Conservation (phyloP, 75 land plant species). For the Azolla pinnata region DNA sequence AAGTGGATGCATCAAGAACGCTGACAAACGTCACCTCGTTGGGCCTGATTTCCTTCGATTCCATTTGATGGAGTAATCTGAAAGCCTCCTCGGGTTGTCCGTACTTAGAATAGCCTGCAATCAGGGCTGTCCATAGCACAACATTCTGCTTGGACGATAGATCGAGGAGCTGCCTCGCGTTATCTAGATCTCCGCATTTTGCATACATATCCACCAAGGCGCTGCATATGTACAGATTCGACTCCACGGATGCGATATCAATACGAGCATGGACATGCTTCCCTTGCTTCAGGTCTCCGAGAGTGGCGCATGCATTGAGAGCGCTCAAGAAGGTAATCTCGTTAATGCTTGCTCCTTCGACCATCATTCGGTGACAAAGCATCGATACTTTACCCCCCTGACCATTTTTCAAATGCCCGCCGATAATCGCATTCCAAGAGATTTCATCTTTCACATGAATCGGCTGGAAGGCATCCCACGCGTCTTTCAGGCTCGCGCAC, state of each 20-base stretch:
- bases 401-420: conserved; percentile 28
- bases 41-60: conserved; percentile 2
- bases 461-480: conserved; percentile 38
- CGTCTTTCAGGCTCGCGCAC: conserved; percentile 12
- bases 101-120: conserved; percentile 35
- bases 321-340: conserved; percentile 32
- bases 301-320: conserved; percentile 43
- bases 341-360: conserved; percentile 19
- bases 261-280: conserved; percentile 29
- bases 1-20: conserved; percentile 42
- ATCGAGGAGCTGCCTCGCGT: conserved; percentile 41
- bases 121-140: conserved; percentile 58
- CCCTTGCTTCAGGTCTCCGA: conserved; percentile 24
- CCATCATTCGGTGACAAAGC: conserved; percentile 19
- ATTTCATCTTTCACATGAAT: conserved; percentile 39
- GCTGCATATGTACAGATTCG: conserved; percentile 19
- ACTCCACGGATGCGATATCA: conserved; percentile 19
- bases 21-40: conserved; percentile 42
- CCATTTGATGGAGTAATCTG: conserved; percentile 21
- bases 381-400: conserved; percentile 13
- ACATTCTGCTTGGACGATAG: conserved; percentile 24
- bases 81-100: conserved; percentile 37
- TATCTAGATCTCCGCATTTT: conserved; percentile 26
- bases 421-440: conserved; percentile 51
- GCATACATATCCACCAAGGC: conserved; percentile 57